Conservation (phyloP, 768 basidiomycete species). For the Calvatia gigantea region DNA sequence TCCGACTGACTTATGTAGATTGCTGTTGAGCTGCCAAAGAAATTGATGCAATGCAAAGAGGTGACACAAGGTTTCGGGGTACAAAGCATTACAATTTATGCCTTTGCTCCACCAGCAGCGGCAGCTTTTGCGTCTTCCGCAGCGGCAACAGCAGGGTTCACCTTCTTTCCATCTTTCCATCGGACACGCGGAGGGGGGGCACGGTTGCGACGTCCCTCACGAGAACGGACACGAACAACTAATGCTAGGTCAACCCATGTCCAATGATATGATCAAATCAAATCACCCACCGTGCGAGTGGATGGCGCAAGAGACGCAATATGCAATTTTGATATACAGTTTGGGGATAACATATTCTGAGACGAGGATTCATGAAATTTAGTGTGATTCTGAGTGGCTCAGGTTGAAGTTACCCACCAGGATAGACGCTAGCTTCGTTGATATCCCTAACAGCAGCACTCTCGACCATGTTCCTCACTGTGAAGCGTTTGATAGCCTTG, state of each 20-base stretch:
- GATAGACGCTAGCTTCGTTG: slow-evolving; percentile 92
- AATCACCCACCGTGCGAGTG: slow-evolving; percentile 86
- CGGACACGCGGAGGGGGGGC: slow-evolving; percentile 93
- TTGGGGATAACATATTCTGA: slow-evolving; percentile 95
- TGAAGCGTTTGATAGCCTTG: slow-evolving; percentile 99
- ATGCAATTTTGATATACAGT: slow-evolving; percentile 96
- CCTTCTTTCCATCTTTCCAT: slow-evolving; percentile 95
- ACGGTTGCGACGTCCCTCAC: slow-evolving; percentile 95
- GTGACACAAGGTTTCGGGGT: slow-evolving; percentile 6
- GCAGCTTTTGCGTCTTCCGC: slow-evolving; percentile 85
- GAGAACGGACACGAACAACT: slow-evolving; percentile 98
- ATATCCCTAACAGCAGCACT: slow-evolving; percentile 97
- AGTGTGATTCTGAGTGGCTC: not conserved
- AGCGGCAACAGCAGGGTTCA: slow-evolving; percentile 92
- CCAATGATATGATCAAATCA: slow-evolving; percentile 4
- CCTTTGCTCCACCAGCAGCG: slow-evolving; percentile 50
- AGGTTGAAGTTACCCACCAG: slow-evolving; percentile 49
- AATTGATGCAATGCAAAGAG: slow-evolving; percentile 8
- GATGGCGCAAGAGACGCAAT: slow-evolving; percentile 99
- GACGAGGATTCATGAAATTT: slow-evolving; percentile 2
- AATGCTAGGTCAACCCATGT: slow-evolving; percentile 3
- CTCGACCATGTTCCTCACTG: slow-evolving; percentile 99
- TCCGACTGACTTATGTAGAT: not conserved
- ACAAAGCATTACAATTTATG: slow-evolving; percentile 31
- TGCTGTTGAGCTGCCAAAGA: not conserved